Conservation (phyloP, 176 grass and related monocot genomes). For the maize (Zea mays) region DNA sequence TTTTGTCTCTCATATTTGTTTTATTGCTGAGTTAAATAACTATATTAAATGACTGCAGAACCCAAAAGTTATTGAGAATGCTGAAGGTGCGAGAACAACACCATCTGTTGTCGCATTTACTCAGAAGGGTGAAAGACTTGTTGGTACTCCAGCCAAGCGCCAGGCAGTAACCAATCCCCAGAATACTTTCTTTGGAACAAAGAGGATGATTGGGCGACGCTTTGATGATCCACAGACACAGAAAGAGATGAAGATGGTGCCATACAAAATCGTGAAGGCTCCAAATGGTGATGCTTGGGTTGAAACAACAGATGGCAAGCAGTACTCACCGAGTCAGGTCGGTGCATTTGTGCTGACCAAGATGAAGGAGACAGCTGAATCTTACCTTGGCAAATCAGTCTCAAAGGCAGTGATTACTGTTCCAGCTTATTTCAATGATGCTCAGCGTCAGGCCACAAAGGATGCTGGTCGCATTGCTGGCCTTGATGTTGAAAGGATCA, state of each 20-base stretch:
- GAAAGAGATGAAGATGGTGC: constrained; percentile 93
- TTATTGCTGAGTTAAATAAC: background rate
- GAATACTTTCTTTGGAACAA: constrained; percentile 79
- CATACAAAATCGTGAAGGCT: constrained; percentile 69
- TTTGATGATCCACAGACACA: constrained; percentile 80
- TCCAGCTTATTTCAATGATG: constrained; percentile 79
- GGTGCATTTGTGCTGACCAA: constrained; percentile 79
- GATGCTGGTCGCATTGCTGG: constrained; percentile 72
- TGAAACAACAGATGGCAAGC: constrained; percentile 64
- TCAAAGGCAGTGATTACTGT: constrained; percentile 75
- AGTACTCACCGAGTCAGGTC: constrained; percentile 72
- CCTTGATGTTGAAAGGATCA: constrained; percentile 70
- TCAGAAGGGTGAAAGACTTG: constrained; percentile 62
- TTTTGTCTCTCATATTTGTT: background rate
- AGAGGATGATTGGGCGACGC: constrained; percentile 63
- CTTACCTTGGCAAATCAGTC: constrained; percentile 69
- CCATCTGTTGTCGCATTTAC: constrained; percentile 72
- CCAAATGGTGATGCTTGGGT: constrained; percentile 81
- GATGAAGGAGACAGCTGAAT: constrained; percentile 78
- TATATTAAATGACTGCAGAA: constrained; percentile 40
- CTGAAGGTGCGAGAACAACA: constrained; percentile 70
- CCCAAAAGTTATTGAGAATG: constrained; percentile 80
- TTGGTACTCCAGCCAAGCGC: constrained; percentile 72
- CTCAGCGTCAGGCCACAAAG: constrained; percentile 69
- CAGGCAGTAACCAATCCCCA: constrained; percentile 81